Base-by-base conservation (phyloP, 495 filamentous ascomycete genomes). In the Lichenothelia convexa region DNA sequence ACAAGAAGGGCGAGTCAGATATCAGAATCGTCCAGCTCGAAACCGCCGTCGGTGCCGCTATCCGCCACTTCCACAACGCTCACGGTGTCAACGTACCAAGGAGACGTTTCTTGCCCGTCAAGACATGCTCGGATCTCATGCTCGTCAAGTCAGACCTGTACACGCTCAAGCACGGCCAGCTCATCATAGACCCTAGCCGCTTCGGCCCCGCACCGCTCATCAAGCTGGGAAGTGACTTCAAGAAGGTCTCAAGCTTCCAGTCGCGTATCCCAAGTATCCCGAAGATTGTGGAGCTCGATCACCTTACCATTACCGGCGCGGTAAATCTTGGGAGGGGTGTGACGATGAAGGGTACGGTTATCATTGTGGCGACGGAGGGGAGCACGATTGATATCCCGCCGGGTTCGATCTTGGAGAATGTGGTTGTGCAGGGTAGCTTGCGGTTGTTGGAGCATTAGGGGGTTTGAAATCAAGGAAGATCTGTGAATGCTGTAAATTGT, bases 241-340 rank as follows among this genome's bases (percentile, higher is more conserved):
- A 99, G 80, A 99, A 99, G 74, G 89, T 99, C 21, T 94, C 87
- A 13, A 87, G 92, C 63, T 99, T 99, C 76, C 86, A 94, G 71
- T 83, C 92, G 66, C 83, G 81, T 53, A 93, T 99, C 49, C 68
- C 78, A 42, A 83, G 75, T 60, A 99, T 99, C 50, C 89, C 89
- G 35, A 93, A 87, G 63, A 94, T 99, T 52, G 73, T 95, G 43
- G 89, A 99, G 64, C 73, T 99, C 27, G 89, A 99, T 51, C 89
- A 99, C 47, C 69, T 99, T 30, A 99, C 89, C 46, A 85, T 99
- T 48, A 99, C 89, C 17, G 89, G 89, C 51, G 79, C 80, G 23
- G 91, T 99, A 47, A 95, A 93, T 65, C 67, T 99, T 27, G 89
- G 89, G 43, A 76, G 91, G 34, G 85, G 85, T 34, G 89, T 99